Evolutionary conservation across 768 basidiomycete genomes (phyloP).

Genomic region (Asterophora lycoperdoides): DNA sequence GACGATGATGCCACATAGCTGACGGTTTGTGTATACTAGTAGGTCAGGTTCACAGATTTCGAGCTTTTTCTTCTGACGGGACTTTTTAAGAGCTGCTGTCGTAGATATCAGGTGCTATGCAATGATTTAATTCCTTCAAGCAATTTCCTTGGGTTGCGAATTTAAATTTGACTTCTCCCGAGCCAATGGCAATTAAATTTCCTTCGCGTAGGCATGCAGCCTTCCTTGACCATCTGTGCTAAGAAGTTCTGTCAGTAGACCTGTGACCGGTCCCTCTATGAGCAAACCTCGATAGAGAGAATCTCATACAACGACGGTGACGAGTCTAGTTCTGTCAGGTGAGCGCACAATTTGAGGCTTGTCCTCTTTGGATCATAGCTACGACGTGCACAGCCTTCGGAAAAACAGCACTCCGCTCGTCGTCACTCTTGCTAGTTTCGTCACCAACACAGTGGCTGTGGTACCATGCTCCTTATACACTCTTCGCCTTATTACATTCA

Average conservation of each 20-base stretch:
- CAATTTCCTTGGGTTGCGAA: background rate
- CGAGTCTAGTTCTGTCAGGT: background rate
- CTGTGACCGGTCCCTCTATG: too few species aligned
- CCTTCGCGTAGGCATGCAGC: too few species aligned
- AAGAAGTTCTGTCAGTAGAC: too few species aligned
- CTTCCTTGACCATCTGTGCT: too few species aligned
- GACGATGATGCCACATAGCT: background rate
- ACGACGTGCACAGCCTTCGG: background rate
- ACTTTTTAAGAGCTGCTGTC: background rate
- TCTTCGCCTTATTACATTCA: slow-evolving; percentile 45
- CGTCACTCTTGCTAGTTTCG: slow-evolving; percentile 7
- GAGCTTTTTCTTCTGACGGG: background rate
- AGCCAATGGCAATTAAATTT: too few species aligned
- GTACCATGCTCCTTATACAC: slow-evolving; percentile 35
- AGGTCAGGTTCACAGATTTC: background rate
- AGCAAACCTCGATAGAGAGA: too few species aligned
- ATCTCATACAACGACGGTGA: too few species aligned
- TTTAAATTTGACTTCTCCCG: too few species aligned
- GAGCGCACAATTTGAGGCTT: background rate
- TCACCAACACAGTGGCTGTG: slow-evolving; percentile 31
- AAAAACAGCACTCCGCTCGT: background rate
- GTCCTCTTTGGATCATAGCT: background rate
- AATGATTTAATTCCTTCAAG: background rate
- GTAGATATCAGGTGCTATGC: background rate
- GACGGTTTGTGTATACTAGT: background rate